These are phyloP conservation scores for Hypoxylon sp. DNA, from an alignment of 2,329 filamentous ascomycete genomes.

Conservation along the genomic window DNA sequence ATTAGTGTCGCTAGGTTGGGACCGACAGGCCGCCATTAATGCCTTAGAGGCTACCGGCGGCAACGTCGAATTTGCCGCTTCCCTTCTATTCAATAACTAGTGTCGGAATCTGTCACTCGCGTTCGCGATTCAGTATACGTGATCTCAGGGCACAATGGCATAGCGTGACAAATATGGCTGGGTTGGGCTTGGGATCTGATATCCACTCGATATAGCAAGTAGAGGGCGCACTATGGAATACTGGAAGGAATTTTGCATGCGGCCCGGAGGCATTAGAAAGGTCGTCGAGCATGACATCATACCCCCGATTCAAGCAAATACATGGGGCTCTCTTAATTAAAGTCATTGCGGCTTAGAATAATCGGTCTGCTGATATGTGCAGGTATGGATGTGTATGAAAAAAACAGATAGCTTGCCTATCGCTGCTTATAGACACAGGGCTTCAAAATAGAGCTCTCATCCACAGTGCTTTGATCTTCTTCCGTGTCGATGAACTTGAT, in stretches of 20 bases:
- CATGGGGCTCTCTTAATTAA: slow-evolving; percentile 23
- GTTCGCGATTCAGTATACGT: slow-evolving; percentile 22
- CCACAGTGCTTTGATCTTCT: slow-evolving; percentile 72
- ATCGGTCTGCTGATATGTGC: slow-evolving; percentile 18
- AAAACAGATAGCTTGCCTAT: slow-evolving; percentile 58
- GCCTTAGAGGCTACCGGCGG: slow-evolving; percentile 87
- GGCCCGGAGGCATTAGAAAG: slow-evolving; percentile 35
- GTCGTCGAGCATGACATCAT: slow-evolving; percentile 21
- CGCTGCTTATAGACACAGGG: slow-evolving; percentile 96
- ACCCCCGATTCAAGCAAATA: neutral
- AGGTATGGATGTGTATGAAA: slow-evolving; percentile 23
- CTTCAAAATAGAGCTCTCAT: slow-evolving; percentile 80
- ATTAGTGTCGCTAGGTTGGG: slow-evolving; percentile 83
- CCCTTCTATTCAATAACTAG: slow-evolving; percentile 75
- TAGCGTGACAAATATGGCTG: slow-evolving; percentile 23
- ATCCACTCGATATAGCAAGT: slow-evolving; percentile 34
- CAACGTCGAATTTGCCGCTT: slow-evolving; percentile 90
- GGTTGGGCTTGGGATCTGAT: slow-evolving; percentile 16
- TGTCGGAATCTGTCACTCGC: slow-evolving; percentile 19
- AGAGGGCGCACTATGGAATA: slow-evolving; percentile 33
- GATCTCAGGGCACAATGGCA: slow-evolving; percentile 24
- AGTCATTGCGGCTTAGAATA: slow-evolving; percentile 25
- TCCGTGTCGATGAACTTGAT: slow-evolving; percentile 73
- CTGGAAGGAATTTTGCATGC: slow-evolving; percentile 33
- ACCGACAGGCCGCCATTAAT: slow-evolving; percentile 80